Conservation (phyloP, 306 rosid species). For the Potentilla sterilis region DNA sequence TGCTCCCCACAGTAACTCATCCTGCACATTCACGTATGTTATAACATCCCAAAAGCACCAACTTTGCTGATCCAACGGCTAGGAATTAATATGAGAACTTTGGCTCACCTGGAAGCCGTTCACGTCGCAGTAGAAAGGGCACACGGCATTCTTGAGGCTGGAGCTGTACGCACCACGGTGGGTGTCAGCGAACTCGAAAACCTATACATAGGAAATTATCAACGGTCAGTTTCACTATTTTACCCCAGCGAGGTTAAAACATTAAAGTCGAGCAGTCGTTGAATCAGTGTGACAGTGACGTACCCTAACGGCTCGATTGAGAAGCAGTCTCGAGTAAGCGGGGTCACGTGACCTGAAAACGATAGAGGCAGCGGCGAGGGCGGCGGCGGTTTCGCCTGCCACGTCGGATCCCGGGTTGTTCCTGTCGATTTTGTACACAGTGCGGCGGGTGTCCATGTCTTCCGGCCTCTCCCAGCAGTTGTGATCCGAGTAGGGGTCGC, state of each 20-base stretch:
- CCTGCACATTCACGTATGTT: constrained; percentile 34
- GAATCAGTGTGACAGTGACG: constrained; percentile 35
- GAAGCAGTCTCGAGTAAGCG: constrained; percentile 69
- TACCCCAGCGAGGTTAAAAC: background rate
- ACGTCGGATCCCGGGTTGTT: constrained; percentile 94
- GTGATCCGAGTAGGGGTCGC: constrained; percentile 81
- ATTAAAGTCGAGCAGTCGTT: background rate
- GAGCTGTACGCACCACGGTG: constrained; percentile 95
- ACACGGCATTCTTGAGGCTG: constrained; percentile 69
- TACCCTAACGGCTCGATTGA: constrained; percentile 95
- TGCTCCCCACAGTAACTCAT: constrained; percentile 94
- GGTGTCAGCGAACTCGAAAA: constrained; percentile 89
- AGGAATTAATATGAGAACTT: background rate
- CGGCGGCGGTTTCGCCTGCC: constrained; percentile 98
- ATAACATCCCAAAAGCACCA: background rate
- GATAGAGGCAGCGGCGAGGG: constrained; percentile 95
- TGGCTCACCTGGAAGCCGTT: constrained; percentile 78
- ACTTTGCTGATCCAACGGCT: constrained; percentile 36
- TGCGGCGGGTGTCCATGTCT: constrained; percentile 92
- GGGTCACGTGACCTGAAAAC: constrained; percentile 98
- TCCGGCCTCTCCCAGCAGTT: constrained; percentile 99
- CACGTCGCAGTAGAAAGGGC: constrained; percentile 92
- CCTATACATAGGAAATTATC: constrained; percentile 38
- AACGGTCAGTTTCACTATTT: constrained; percentile 37
- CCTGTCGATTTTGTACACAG: constrained; percentile 66